phyloP scores from a whole-genome alignment of 345 rosid species.

The Sisymbrium altissimum region DNA sequence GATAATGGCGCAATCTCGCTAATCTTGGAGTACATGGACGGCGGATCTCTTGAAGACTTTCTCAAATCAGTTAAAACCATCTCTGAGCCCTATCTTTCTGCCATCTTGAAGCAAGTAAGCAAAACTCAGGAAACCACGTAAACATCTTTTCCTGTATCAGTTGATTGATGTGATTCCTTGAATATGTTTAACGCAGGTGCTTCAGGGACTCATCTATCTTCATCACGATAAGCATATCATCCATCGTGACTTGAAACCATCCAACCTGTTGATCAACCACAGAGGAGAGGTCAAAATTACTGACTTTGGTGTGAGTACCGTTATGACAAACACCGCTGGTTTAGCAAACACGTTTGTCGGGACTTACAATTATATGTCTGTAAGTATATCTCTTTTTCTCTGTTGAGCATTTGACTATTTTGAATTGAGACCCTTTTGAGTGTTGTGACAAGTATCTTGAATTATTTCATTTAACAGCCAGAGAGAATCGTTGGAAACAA shows the following conservation, averaged over 20 bases:
- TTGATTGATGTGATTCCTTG: background rate
- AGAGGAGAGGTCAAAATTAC: conserved; percentile 90
- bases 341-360: conserved; percentile 83
- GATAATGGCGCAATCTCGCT: conserved; percentile 78
- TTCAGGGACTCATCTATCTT: conserved; percentile 72
- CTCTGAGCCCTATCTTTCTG: conserved; percentile 73
- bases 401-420: background rate
- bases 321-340: conserved; percentile 73
- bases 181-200: conserved; percentile 44
- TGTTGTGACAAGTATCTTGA: background rate
- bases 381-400: conserved; percentile 38
- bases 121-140: background rate
- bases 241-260: conserved; percentile 88
- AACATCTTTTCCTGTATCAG: background rate
- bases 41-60: conserved; percentile 84
- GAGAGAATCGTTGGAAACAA: conserved; percentile 72
- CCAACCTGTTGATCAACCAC: conserved; percentile 79
- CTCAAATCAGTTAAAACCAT: conserved; percentile 63
- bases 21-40: conserved; percentile 90
- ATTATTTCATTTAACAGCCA: conserved; percentile 45
- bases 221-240: conserved; percentile 81
- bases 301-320: conserved; percentile 88
- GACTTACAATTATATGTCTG: conserved; percentile 87
- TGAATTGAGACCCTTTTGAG: background rate
- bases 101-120: conserved; percentile 75